phyloP scores from a whole-genome alignment of 805 yeast species.

The Wickerhamiella brachini region DNA sequence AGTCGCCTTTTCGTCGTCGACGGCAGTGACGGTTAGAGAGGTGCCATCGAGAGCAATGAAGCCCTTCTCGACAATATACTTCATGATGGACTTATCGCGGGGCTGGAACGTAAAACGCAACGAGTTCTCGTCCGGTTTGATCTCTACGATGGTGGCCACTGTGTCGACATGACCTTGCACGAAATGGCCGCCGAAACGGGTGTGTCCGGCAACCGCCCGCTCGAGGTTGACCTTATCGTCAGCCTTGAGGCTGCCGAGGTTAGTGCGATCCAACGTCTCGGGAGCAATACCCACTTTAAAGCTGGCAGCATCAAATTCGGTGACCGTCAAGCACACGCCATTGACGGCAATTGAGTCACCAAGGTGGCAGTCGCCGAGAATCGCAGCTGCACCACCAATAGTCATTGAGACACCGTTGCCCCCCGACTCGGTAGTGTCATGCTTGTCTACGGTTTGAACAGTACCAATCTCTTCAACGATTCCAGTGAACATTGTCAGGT shows the following conservation, averaged over 20 bases:
- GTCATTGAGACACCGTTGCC: constrained; percentile 65
- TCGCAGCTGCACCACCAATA: constrained; percentile 44
- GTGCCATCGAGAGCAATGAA: constrained; percentile 89
- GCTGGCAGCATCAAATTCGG: constrained; percentile 44
- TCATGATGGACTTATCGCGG: constrained; percentile 42
- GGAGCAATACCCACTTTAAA: constrained; percentile 91
- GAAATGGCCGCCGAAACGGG: constrained; percentile 89
- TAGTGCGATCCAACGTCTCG: constrained; percentile 75
- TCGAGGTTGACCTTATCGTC: constrained; percentile 74
- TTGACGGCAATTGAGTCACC: constrained; percentile 91
- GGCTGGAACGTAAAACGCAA: constrained; percentile 60
- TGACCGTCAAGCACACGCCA: constrained; percentile 86
- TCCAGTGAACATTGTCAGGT: constrained; percentile 71
- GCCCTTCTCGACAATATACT: constrained; percentile 88
- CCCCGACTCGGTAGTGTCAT: constrained; percentile 41
- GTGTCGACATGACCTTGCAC: constrained; percentile 98
- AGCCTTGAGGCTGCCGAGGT: constrained; percentile 43
- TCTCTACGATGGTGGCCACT: constrained; percentile 47
- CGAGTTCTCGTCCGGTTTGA: constrained; percentile 55
- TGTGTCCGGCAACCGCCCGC: constrained; percentile 74
- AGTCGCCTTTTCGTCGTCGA: constrained; percentile 40
- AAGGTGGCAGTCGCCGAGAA: constrained; percentile 68
- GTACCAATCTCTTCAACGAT: constrained; percentile 74
- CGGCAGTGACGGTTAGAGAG: constrained; percentile 74
- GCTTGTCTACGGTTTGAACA: constrained; percentile 33